These are phyloP conservation scores for Zymoseptoria ardabiliae DNA, from an alignment of 2,329 filamentous ascomycete genomes.

Conservation along the genomic window DNA sequence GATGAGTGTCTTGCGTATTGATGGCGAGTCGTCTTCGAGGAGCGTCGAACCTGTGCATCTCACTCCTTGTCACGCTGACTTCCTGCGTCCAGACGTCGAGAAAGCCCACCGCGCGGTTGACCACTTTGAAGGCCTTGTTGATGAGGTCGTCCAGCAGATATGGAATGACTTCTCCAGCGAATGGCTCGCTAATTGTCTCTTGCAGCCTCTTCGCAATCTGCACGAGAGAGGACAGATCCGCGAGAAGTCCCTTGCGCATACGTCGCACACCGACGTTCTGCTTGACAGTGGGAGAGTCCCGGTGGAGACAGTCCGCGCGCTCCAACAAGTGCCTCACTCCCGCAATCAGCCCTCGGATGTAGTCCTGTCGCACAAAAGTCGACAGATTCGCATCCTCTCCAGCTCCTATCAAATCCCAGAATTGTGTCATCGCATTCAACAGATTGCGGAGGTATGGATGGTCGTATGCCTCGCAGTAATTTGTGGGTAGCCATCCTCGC, in stretches of 20 bases:
- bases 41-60: background rate
- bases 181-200: slow-evolving; percentile 54
- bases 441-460: slow-evolving; percentile 78
- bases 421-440: slow-evolving; percentile 77
- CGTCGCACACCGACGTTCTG: slow-evolving; percentile 68
- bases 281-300: slow-evolving; percentile 69
- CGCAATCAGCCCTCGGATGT: slow-evolving; percentile 88
- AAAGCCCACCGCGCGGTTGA: slow-evolving; percentile 84
- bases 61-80: slow-evolving; percentile 5
- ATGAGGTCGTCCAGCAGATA: slow-evolving; percentile 88
- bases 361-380: slow-evolving; percentile 84
- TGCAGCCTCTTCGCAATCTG: slow-evolving; percentile 82
- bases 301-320: slow-evolving; percentile 76
- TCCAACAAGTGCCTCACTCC: slow-evolving; percentile 87
- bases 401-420: slow-evolving; percentile 82
- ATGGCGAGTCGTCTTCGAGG: slow-evolving; percentile 8
- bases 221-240: slow-evolving; percentile 81
- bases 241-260: slow-evolving; percentile 78
- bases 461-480: slow-evolving; percentile 95
- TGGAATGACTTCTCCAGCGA: slow-evolving; percentile 54
- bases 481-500: slow-evolving; percentile 92
- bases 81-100: slow-evolving; percentile 65
- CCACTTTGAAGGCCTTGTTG: slow-evolving; percentile 84
- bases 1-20: slow-evolving; percentile 5
- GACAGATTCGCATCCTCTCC: slow-evolving; percentile 58